Base-by-base conservation (phyloP, 257 asterid species). In the Solanum piurae region DNA sequence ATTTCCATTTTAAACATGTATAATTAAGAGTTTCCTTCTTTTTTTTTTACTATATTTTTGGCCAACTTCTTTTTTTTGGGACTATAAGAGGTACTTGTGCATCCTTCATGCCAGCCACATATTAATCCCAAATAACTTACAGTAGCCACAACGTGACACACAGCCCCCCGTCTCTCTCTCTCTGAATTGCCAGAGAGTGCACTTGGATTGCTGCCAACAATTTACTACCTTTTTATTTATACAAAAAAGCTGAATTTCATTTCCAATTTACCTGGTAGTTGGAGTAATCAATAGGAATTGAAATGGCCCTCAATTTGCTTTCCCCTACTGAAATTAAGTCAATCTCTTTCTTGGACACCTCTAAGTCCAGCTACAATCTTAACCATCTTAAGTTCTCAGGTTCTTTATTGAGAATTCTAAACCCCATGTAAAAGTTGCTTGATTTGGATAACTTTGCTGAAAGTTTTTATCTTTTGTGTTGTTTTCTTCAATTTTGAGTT, bases 281-380 rank as follows among this genome's bases (percentile, higher is more conserved):
- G 84, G 62, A 77, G 62, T 29, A 44, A 44, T 44, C 66, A 79
- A 79, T 27, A 79, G 64, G 12, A n/a, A 25, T 73, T 88, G 88
- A 85, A 34, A 94, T 94, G 98, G 96, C 95, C 86, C 89, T 97
- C 69, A 95, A 94, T 92, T 88, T 95, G 92, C 83, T 92, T 2
- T 88, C 98, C 27, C 97, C 96, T 9, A 73, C 95, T 88, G 98
- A 97, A 88, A 89, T 95, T 86, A 95, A 93, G 94, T 23, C 96
- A n/a, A 89, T 93, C 34, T 95, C 98, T 46, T 97, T 97, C 95
- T 92, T 93, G 93, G 98, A 95, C 37, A 90, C 95, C 75, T 92
- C 96, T 69, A 97, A 94, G 88, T 90, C 95, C 83, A 92, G 74
- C 89, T 92, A 87, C 93, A 93, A 58, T 89, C 92, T 93, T 80